Percentiles rank a stretch among this genome's conserved stretches.
phyloP scores from a whole-genome alignment of 129 eudicot genomes.

The Flaveria sonorensis region DNA sequence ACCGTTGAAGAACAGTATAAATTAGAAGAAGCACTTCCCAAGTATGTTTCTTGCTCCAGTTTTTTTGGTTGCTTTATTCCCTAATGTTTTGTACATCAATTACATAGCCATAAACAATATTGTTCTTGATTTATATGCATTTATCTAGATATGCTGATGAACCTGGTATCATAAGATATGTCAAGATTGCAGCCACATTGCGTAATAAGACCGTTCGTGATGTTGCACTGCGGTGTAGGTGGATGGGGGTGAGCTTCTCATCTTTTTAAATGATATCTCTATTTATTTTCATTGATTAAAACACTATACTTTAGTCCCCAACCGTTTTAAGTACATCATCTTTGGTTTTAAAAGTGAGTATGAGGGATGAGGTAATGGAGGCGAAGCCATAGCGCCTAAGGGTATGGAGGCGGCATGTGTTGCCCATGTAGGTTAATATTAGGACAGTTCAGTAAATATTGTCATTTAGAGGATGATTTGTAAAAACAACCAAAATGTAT shows the following conservation, averaged over 20 bases:
- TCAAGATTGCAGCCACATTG: conserved; percentile 80
- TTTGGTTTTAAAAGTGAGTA: neutral
- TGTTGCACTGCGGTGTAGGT: conserved; percentile 87
- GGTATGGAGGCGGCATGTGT: no score
- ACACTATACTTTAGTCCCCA: neutral
- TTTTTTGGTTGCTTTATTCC: no score
- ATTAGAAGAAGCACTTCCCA: conserved; percentile 82
- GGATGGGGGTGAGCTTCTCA: conserved; percentile 81
- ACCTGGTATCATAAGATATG: conserved; percentile 76
- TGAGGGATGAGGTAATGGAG: no score
- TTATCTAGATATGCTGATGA: conserved; percentile 64
- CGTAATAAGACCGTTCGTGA: conserved; percentile 95
- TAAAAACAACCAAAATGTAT: neutral
- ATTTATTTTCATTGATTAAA: neutral
- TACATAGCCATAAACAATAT: neutral
- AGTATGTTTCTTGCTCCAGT: conserved; percentile 45
- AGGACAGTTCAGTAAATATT: neutral
- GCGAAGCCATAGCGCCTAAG: no score
- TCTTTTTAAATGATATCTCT: conserved; percentile 20
- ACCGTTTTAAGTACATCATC: neutral
- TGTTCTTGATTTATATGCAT: conserved; percentile 13
- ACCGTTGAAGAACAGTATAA: conserved; percentile 77
- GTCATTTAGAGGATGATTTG: neutral
- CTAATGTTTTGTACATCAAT: neutral
- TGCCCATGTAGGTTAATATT: no score